Conservation (phyloP, 1,284 basidiomycete species). For the Apiotrichum gamsii region DNA sequence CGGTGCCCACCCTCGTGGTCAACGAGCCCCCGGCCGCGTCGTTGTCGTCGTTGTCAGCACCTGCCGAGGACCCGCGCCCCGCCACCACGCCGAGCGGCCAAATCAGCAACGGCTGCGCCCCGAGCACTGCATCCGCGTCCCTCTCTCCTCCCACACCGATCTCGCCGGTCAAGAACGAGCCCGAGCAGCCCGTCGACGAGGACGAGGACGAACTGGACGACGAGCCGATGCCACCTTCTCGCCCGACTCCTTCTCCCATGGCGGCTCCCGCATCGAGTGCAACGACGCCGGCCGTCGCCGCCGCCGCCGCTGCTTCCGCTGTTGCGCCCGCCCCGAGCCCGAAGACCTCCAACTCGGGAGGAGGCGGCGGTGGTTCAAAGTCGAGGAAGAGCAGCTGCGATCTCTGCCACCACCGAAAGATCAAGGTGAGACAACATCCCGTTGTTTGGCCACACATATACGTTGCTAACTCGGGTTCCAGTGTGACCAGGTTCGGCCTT, state of each 20-base stretch:
- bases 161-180: not conserved
- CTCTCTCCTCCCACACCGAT: not conserved
- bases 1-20: conserved; percentile 14
- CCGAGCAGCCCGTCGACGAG: conserved; percentile 9
- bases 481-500: conserved; percentile 38
- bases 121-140: not conserved
- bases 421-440: conserved; percentile 32
- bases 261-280: no score
- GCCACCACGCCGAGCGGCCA: not conserved
- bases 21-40: conserved; percentile 4
- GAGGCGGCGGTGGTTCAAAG: conserved; percentile 12
- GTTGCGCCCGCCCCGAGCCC: conserved; percentile 11
- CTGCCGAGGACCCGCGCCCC: not conserved
- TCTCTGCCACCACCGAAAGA: conserved; percentile 39
- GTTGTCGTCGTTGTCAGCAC: not conserved
- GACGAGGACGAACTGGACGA: conserved; percentile 27
- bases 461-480: conserved; percentile 3
- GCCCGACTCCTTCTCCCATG: not conserved
- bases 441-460: not conserved
- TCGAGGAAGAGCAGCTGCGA: conserved; percentile 37
- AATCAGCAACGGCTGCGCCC: not conserved
- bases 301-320: not conserved
- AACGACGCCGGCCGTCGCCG: conserved; percentile 4
- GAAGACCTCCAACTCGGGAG: no score
- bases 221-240: conserved; percentile 6